phyloP scores from a whole-genome alignment of 2,329 filamentous ascomycete genomes.

The Fusarium buxicola region DNA sequence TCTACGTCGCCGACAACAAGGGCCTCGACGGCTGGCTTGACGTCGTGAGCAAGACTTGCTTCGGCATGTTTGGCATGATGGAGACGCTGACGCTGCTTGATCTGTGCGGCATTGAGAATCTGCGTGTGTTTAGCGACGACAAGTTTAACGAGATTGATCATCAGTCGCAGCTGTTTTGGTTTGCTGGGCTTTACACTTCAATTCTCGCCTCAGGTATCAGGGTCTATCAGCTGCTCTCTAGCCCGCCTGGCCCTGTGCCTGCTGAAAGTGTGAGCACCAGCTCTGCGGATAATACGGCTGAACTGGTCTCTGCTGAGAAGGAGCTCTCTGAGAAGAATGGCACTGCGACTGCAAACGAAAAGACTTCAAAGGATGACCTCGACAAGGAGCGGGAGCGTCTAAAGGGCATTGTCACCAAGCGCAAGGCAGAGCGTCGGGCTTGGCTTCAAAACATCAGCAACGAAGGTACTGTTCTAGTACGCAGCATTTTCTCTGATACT shows the following conservation, averaged over 20 bases:
- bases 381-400: slow-evolving; percentile 53
- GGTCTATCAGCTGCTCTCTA: slow-evolving; percentile 53
- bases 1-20: slow-evolving; percentile 51
- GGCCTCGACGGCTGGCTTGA: slow-evolving; percentile 61
- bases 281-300: slow-evolving; percentile 38
- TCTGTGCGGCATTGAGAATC: slow-evolving; percentile 55
- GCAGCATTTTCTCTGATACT: slow-evolving; percentile 65
- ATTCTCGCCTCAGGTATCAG: slow-evolving; percentile 57
- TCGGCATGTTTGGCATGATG: slow-evolving; percentile 75
- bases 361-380: slow-evolving; percentile 37
- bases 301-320: slow-evolving; percentile 32
- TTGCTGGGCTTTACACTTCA: slow-evolving; percentile 68
- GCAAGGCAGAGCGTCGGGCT: slow-evolving; percentile 49
- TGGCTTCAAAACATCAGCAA: slow-evolving; percentile 47
- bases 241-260: slow-evolving; percentile 50
- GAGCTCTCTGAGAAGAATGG: slow-evolving; percentile 30
- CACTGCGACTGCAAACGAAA: slow-evolving; percentile 24
- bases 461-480: slow-evolving; percentile 53
- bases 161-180: slow-evolving; percentile 78
- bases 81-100: slow-evolving; percentile 74
- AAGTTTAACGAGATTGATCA: slow-evolving; percentile 60
- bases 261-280: slow-evolving; percentile 47
- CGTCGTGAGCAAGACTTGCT: slow-evolving; percentile 66
- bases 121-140: slow-evolving; percentile 65
- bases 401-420: slow-evolving; percentile 48